Evolutionary conservation across 116 monocot species (phyloP), one percentile per base, ranked within the genome.

Genomic region (Trichopus zeylanicus): DNA sequence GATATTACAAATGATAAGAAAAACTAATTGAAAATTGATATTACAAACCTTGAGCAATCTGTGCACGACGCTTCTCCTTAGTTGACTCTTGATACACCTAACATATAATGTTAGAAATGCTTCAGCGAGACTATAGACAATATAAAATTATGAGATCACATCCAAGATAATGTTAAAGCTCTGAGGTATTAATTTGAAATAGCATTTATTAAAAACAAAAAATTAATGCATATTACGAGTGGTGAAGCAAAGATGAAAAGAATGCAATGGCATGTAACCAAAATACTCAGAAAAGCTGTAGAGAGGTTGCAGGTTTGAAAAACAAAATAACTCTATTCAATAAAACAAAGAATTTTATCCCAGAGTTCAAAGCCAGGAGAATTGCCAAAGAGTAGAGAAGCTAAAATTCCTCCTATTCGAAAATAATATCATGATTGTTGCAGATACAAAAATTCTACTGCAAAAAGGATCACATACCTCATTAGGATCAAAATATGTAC

Each of bases 41-140:
- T 68, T 5, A 19, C 58, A 61, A 75, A 93, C 95, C 95, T 97
- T 97, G 95, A 68, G 95, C 83, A 61, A 97, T 97, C 70, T 81
- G 81, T 55, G 87, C 51, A 59, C 95, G 95, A 1, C 95, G 78
- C 68, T 87, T 97, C 65, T 97, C 95, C 78, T 97, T 97, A 16
- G 82, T 86, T 56, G 86, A 72, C 22, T 97, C 95, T 83, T 90
- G 95, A 66, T 97, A 97, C 29, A 79, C 95, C 95, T 97, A 69
- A 59, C 35, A 70, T 38, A 21, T 9, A 29, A 48, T 20, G 65
- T 32, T n/a, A 46, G 20, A 26, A n/a, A 37, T 22, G 42, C 12
- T 42, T 42, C n/a, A 42, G 42, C 15, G 42, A 42, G n/a, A 42
- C 12, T 42, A 42, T 42, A 13, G n/a, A 1, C 42, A 13, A 16